These are phyloP conservation scores for Setomelanomma holmii DNA, from an alignment of 2,329 filamentous ascomycete species.

Conservation along the genomic window DNA sequence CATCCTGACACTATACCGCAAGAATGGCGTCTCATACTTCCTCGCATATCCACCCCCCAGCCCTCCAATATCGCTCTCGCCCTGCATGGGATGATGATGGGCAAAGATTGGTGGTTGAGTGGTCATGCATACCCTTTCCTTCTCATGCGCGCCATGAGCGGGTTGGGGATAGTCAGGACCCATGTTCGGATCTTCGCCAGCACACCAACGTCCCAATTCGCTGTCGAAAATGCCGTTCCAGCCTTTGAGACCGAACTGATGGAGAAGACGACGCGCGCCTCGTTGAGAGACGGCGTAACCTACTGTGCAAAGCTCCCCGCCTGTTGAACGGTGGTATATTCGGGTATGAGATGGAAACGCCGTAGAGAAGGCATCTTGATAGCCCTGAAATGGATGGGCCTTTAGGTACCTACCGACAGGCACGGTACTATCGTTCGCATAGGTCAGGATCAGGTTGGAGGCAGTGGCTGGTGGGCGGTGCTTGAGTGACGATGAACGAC, in stretches of 20 bases:
- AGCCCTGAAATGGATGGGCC: slow-evolving; percentile 41
- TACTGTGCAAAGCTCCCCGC: slow-evolving; percentile 39
- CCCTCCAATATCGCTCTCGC: slow-evolving; percentile 41
- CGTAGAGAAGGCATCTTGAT: slow-evolving; percentile 30
- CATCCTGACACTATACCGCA: slow-evolving; percentile 41
- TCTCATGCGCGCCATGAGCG: slow-evolving; percentile 2
- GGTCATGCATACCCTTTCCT: slow-evolving; percentile 35
- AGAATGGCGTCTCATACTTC: slow-evolving; percentile 41
- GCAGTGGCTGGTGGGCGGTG: slow-evolving; percentile 13
- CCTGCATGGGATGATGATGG: slow-evolving; percentile 39
- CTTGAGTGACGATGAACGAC: slow-evolving; percentile 1
- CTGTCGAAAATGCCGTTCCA: slow-evolving; percentile 42
- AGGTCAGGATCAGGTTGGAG: slow-evolving; percentile 29
- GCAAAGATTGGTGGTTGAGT: slow-evolving; percentile 39
- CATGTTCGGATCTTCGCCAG: slow-evolving; percentile 32
- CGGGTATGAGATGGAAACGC: slow-evolving; percentile 36
- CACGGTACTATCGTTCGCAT: slow-evolving; percentile 33
- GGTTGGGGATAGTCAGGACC: slow-evolving; percentile 6
- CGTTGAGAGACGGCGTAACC: slow-evolving; percentile 39
- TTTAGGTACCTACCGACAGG: slow-evolving; percentile 30
- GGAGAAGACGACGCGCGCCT: slow-evolving; percentile 36
- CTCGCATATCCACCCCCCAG: slow-evolving; percentile 40
- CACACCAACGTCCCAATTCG: slow-evolving; percentile 40
- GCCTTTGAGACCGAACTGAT: slow-evolving; percentile 37
- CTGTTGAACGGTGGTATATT: slow-evolving; percentile 35